Conservation (phyloP, 768 basidiomycete genomes). For the Mycena venus region DNA sequence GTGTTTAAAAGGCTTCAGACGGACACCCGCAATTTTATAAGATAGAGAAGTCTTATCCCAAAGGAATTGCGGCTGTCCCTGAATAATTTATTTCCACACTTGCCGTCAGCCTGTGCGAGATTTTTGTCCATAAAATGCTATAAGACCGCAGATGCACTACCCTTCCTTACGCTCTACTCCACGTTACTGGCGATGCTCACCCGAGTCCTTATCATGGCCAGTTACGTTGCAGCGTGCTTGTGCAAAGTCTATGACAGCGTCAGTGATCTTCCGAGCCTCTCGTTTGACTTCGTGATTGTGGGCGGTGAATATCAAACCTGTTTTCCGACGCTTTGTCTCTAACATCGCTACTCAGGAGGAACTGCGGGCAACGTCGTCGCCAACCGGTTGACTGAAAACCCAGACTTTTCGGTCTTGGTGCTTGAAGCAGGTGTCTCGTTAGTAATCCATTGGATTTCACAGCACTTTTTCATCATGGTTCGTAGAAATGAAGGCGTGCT, state of each 20-base stretch:
- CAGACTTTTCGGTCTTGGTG: constrained; percentile 29
- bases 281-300: constrained; percentile 23
- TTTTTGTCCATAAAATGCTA: background rate
- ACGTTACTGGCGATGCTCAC: constrained; percentile 2
- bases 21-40: background rate
- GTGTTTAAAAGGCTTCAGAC: background rate
- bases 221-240: background rate
- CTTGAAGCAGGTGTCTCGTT: constrained; percentile 33
- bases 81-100: background rate
- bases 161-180: background rate
- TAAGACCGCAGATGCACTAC: background rate
- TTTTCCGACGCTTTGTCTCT: background rate
- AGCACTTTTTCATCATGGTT: background rate
- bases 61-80: background rate
- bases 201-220: background rate
- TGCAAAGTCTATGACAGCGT: constrained; percentile 10
- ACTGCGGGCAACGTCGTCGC: constrained; percentile 27
- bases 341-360: constrained; percentile 9
- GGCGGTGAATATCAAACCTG: constrained; percentile 2
- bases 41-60: background rate
- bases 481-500: constrained; percentile 17
- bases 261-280: background rate
- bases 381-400: constrained; percentile 35
- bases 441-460: background rate
- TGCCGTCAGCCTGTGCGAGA: background rate